Conservation (phyloP, 2,329 filamentous ascomycete species). For the Mollisia scopiformis region DNA sequence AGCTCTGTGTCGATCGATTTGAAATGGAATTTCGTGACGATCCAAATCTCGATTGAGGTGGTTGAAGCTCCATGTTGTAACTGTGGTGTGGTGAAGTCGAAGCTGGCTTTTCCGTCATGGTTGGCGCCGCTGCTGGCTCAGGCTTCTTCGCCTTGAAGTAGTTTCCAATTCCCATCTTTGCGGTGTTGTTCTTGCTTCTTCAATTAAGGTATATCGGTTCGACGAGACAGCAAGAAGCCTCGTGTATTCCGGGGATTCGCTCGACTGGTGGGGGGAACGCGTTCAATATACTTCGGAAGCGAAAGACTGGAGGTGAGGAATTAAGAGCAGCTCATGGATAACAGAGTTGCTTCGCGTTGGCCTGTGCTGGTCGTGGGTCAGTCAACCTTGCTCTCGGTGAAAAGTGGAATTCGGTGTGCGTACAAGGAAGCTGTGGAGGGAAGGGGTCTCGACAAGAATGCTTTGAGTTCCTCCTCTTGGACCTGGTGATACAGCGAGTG, state of each 20-base stretch:
- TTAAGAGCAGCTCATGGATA: constrained; percentile 26
- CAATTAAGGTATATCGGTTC: constrained; percentile 12
- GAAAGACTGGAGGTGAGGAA: constrained; percentile 31
- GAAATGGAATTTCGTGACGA: constrained; percentile 58
- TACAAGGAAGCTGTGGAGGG: neutral
- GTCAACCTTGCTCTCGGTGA: neutral
- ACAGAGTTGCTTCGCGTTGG: constrained; percentile 13
- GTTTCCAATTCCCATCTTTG: constrained; percentile 60
- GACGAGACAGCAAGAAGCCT: constrained; percentile 27
- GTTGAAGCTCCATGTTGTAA: constrained; percentile 52
- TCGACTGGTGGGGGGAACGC: neutral
- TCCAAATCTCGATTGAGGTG: constrained; percentile 50
- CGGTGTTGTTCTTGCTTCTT: constrained; percentile 26
- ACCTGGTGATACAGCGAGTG: constrained; percentile 15
- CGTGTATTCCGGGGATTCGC: constrained; percentile 4
- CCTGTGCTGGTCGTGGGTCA: constrained; percentile 12
- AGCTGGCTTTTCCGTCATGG: constrained; percentile 28
- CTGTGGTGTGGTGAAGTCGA: constrained; percentile 30
- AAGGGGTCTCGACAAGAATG: constrained; percentile 11
- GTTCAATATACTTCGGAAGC: constrained; percentile 18
- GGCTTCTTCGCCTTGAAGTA: constrained; percentile 64
- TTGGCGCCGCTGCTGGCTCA: constrained; percentile 26
- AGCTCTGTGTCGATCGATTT: constrained; percentile 48
- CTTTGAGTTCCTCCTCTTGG: no score
- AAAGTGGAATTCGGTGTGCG: neutral